Conservation (phyloP, 768 basidiomycete species). For the Suillus cothurnatus region DNA sequence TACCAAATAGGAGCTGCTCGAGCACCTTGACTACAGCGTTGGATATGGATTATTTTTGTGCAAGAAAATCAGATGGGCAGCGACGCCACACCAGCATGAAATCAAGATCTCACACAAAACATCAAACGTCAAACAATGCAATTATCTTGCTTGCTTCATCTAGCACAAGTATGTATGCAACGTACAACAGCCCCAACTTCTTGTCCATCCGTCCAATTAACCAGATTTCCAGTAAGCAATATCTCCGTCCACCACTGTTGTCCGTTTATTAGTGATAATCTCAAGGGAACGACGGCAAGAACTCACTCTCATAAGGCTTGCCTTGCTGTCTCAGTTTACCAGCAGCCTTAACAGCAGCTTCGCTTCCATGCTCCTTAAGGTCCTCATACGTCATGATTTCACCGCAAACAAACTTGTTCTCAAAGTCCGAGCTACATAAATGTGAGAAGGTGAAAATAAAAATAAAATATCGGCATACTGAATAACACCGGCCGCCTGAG, state of each 20-base stretch:
- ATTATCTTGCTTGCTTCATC: constrained; percentile 6
- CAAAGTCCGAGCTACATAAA: constrained; percentile 80
- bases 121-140: not conserved
- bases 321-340: constrained; percentile 96
- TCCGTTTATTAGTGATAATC: constrained; percentile 12
- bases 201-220: constrained; percentile 30
- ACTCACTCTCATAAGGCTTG: constrained; percentile 93
- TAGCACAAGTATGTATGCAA: constrained; percentile 11
- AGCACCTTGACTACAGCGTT: not conserved
- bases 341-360: constrained; percentile 89
- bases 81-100: not conserved
- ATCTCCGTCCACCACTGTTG: constrained; percentile 80
- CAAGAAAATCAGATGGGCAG: not conserved
- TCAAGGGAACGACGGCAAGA: not conserved
- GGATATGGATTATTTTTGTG: not conserved
- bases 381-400: constrained; percentile 95
- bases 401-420: constrained; percentile 97
- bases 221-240: constrained; percentile 93
- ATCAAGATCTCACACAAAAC: not conserved
- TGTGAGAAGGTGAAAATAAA: constrained; percentile 2
- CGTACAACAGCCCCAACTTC: constrained; percentile 9
- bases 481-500: constrained; percentile 97
- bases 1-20: not conserved
- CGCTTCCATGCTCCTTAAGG: constrained; percentile 88
- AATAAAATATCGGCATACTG: constrained; percentile 58